A percentile compares a stretch with the other conserved stretches of the same genome.
These are phyloP conservation scores for Xylaria sp. DNA, from an alignment of 2,329 filamentous ascomycete genomes.

Conservation along the genomic window DNA sequence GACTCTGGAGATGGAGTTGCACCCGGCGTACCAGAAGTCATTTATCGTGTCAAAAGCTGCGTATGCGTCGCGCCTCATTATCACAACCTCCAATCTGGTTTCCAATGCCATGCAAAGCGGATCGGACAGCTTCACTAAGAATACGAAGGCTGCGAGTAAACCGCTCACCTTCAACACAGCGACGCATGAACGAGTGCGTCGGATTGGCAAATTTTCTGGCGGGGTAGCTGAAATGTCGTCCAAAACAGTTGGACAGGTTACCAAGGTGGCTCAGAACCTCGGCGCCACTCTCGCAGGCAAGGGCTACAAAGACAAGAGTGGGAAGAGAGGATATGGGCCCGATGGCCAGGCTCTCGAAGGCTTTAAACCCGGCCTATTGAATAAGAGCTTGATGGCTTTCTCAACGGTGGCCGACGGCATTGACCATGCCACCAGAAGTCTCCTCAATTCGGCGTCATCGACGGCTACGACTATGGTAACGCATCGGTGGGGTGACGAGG, in stretches of 20 bases:
- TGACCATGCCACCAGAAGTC: conserved; percentile 82
- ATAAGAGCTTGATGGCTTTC: conserved; percentile 97
- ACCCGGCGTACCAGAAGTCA: conserved; percentile 92
- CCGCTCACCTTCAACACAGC: conserved; percentile 89
- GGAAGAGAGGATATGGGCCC: conserved; percentile 71
- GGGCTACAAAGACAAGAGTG: conserved; percentile 62
- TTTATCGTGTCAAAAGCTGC: conserved; percentile 87
- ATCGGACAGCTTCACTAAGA: conserved; percentile 83
- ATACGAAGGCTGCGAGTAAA: conserved; percentile 79
- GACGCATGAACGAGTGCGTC: conserved; percentile 86
- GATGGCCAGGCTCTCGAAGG: conserved; percentile 71
- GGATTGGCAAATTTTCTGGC: conserved; percentile 87
- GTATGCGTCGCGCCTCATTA: conserved; percentile 88
- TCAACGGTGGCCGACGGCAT: conserved; percentile 94
- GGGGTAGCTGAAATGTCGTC: conserved; percentile 82
- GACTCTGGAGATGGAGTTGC: conserved; percentile 80
- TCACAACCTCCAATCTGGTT: conserved; percentile 85
- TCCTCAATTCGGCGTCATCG: conserved; percentile 77
- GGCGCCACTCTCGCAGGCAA: conserved; percentile 80
- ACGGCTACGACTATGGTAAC: conserved; percentile 88
- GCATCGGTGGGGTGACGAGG: conserved; percentile 90
- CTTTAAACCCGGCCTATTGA: conserved; percentile 92
- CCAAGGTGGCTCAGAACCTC: conserved; percentile 87
- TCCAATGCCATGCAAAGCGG: conserved; percentile 80
- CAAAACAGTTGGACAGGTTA: conserved; percentile 87